Evolutionary conservation across 2,329 filamentous ascomycete species (phyloP), one percentile per base, ranked within the genome.

Genomic region (Aureobasidium lini): DNA sequence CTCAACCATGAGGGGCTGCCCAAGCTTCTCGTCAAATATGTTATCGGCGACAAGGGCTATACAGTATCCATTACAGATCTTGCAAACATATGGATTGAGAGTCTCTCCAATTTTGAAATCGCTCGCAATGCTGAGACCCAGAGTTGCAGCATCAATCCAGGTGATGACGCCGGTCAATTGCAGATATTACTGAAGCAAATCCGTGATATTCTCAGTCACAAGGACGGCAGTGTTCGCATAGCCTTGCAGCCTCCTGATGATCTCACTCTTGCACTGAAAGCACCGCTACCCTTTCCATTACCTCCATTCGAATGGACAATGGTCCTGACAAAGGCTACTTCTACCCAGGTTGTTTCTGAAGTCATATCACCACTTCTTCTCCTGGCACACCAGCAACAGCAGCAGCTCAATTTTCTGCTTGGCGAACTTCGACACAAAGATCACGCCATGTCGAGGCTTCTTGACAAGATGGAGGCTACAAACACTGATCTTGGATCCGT

Each of bases 71-170:
- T 93, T 40, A 90, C 87, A 2, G 89, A 93, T 68, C 77, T 91
- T 61, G 84, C 81, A 68, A 81, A 85, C 64, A 75, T 91, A n/a
- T 94, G 89, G 89, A 73, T 76, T 29, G 88, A 92, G 72, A 77
- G 71, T 8, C 73, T 91, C 23, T 80, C 84, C 59, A 76, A 83
- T 23, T 77, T 76, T n/a, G 78, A 76, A 10, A 87, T 93, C 60
- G 79, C 85, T 59, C 74, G 78, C 61, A 82, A 87, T 61, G 86
- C 84, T 32, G 77, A 82, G 59, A 73, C 80, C 28, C 79, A 86
- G 64, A 80, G 84, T 65, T 88, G 86, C 15, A 85, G 82, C 62
- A 90, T 93, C 62, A 88, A 93, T 68, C 85, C 89, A 1, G 84
- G 81, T 68, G 84, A 87, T 64, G 85, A 86, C 61, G 75, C 78